Conservation (phyloP, 768 basidiomycete genomes). For the Trametes gibbosa region DNA sequence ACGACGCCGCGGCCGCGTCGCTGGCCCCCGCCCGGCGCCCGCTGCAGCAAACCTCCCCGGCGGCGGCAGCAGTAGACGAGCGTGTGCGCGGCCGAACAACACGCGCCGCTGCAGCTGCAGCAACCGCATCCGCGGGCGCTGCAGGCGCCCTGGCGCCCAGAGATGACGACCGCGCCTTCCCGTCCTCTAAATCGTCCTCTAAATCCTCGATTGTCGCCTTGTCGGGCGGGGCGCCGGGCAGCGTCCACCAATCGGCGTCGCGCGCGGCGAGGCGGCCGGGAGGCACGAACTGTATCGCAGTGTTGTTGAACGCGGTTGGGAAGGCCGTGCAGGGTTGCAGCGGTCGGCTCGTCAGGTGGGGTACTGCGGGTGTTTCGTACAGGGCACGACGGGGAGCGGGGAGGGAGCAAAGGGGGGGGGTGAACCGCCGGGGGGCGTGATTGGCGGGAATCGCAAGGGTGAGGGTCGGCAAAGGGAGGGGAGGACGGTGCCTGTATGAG, state of each 20-base stretch:
- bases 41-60: too few species aligned
- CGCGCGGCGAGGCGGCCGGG: conserved; percentile 21
- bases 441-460: neutral
- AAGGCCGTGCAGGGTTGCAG: conserved; percentile 49
- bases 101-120: too few species aligned
- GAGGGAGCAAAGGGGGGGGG: conserved; percentile 1
- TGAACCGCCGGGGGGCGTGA: neutral
- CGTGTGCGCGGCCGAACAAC: too few species aligned
- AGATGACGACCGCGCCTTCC: too few species aligned
- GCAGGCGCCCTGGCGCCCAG: too few species aligned
- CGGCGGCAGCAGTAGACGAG: too few species aligned
- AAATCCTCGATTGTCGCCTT: too few species aligned
- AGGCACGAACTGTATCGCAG: conserved; percentile 52
- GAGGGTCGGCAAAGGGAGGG: neutral
- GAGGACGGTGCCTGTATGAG: neutral
- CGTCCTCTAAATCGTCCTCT: too few species aligned
- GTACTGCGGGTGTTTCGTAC: conserved; percentile 35
- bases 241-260: conserved; percentile 30
- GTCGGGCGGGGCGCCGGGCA: conserved; percentile 12
- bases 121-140: too few species aligned
- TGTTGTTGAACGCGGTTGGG: conserved; percentile 68
- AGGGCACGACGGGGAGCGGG: conserved; percentile 10
- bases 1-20: too few species aligned
- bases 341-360: conserved; percentile 43
- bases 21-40: too few species aligned